Evolutionary conservation across 306 rosid genomes (phyloP), one percentile per base, ranked within the genome.

Genomic region (Ceratonia siliqua): DNA sequence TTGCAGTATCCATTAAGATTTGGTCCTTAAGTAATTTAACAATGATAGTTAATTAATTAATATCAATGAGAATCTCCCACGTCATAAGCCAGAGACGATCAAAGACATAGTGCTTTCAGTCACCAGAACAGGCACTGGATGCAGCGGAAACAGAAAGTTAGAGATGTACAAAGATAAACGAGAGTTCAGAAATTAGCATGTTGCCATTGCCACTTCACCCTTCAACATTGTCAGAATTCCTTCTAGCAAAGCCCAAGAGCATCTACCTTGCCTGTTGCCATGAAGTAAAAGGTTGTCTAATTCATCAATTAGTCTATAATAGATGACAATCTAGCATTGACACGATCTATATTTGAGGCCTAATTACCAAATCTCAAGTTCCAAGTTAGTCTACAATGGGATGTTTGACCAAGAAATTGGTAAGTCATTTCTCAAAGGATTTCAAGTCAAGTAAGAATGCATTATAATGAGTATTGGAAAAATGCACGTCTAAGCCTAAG

Each of bases 181-280:
- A 36, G 54, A 73, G 12, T 30, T 52, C 36, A 46, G 49, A 55
- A 22, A 48, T 43, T 17, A 57, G 79, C 64, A 74, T 14, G 18
- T 82, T 95, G 92, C 99, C 98, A 90, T 90, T 58, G 93, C 96
- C 68, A 95, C 89, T 92, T 95, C 99, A 53, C 92, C 96, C 90
- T 92, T 92, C 78, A 82, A 80, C 97, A 95, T 92, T 18, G 98
- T 82, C n/a, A 98, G 96, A 85, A 95, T 78, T 72, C 97, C 98
- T 86, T 92, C 97, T 20, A 92, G 90, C 83, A 95, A 87, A 55
- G n/a, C 99, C 98, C 81, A 95, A 78, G 30, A 95, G 36, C 86
- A 95, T 86, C 88, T 92, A 91, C 98, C 80, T 81, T 92, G 55
- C 98, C 99, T 95, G 85, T 81, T 72, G 50, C 62, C 52, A 43